A percentile compares a stretch with the other conserved stretches of the same genome.
phyloP scores from a whole-genome alignment of 2,329 filamentous ascomycete species.

The Curvularia sp. region DNA sequence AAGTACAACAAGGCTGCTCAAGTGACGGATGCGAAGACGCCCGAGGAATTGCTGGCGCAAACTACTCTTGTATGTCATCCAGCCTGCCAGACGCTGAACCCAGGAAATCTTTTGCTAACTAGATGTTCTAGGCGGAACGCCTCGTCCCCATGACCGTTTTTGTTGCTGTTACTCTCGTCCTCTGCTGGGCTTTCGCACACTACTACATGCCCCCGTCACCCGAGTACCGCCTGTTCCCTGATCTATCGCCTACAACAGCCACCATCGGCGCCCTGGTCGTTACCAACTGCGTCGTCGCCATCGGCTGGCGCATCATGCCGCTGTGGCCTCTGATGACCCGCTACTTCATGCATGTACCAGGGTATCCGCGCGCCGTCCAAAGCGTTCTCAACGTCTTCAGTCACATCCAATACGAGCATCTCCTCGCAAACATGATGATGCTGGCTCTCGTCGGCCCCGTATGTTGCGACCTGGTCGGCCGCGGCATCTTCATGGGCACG shows the following conservation, averaged over 20 bases:
- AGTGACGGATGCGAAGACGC: constrained; percentile 30
- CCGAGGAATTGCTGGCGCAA: constrained; percentile 38
- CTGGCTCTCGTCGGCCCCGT: constrained; percentile 70
- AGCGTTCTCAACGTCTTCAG: constrained; percentile 72
- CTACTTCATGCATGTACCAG: constrained; percentile 56
- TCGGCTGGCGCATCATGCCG: constrained; percentile 69
- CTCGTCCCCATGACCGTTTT: constrained; percentile 48
- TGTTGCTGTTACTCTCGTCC: constrained; percentile 35
- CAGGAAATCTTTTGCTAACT: background rate
- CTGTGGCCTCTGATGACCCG: constrained; percentile 71
- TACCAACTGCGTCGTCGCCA: constrained; percentile 64
- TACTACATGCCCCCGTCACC: constrained; percentile 44
- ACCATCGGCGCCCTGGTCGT: constrained; percentile 67
- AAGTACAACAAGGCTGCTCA: constrained; percentile 35
- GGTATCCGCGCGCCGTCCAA: constrained; percentile 67
- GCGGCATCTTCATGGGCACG: constrained; percentile 46
- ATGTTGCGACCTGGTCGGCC: constrained; percentile 46
- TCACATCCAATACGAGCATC: constrained; percentile 68
- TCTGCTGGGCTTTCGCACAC: constrained; percentile 38
- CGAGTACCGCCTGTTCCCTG: constrained; percentile 43
- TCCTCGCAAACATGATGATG: constrained; percentile 66
- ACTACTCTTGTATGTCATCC: constrained; percentile 42
- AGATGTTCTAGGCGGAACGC: constrained; percentile 37
- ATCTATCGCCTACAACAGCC: constrained; percentile 43
- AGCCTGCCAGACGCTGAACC: too few relatives aligned